Conservation (phyloP, 805 yeast genomes). For the Wickerhamomyces silvicola region DNA sequence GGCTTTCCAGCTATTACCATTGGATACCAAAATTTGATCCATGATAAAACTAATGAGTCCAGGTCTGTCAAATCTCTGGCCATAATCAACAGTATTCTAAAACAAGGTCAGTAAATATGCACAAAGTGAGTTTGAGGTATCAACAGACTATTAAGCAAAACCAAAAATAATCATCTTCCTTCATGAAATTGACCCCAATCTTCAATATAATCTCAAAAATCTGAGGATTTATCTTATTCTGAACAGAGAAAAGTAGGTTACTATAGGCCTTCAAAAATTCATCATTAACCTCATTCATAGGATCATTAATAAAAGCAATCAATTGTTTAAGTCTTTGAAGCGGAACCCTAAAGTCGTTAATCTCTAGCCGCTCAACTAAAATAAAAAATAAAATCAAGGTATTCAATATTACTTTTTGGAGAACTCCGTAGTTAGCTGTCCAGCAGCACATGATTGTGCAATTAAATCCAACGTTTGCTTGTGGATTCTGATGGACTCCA, state of each 20-base stretch:
- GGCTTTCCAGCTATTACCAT: slow-evolving; percentile 22
- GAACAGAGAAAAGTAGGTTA: slow-evolving; percentile 7
- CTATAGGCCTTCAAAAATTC: background rate
- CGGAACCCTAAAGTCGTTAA: background rate
- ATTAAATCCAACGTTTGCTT: slow-evolving; percentile 1
- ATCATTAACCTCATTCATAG: background rate
- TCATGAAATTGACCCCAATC: slow-evolving; percentile 18
- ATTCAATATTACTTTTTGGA: slow-evolving; percentile 1
- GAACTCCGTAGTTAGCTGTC: slow-evolving; percentile 1
- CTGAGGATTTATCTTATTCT: slow-evolving; percentile 7
- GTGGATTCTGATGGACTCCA: background rate
- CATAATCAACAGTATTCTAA: slow-evolving; percentile 14
- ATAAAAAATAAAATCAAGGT: background rate
- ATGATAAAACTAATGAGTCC: slow-evolving; percentile 7
- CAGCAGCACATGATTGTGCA: background rate
- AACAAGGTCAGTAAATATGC: slow-evolving; percentile 1
- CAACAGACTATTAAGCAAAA: slow-evolving; percentile 13
- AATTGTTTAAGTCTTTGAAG: background rate
- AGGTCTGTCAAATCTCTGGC: slow-evolving; percentile 13
- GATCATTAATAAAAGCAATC: background rate
- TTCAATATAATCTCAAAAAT: slow-evolving; percentile 17
- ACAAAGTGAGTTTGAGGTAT: background rate
- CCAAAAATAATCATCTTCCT: slow-evolving; percentile 17
- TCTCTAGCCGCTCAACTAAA: slow-evolving; percentile 1
- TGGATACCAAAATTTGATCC: slow-evolving; percentile 4